phyloP scores from a whole-genome alignment of 345 rosid species.

The Euphorbia pulcherrima region DNA sequence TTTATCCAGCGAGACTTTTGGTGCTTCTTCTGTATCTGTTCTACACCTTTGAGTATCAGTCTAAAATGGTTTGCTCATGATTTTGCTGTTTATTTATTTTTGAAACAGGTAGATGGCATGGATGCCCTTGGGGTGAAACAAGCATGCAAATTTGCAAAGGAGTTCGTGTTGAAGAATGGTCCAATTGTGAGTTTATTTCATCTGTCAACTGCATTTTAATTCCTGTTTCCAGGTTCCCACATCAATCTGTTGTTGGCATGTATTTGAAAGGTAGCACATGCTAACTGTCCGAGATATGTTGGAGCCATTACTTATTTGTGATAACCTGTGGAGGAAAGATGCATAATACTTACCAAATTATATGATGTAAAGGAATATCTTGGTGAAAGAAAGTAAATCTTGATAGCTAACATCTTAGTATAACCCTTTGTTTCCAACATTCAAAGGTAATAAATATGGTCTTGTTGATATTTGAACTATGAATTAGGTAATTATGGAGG shows the following conservation, averaged over 20 bases:
- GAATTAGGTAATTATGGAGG: neutral
- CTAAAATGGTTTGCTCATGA: neutral
- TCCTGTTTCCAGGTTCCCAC: neutral
- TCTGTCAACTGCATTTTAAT: neutral
- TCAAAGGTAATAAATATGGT: neutral
- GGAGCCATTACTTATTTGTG: neutral
- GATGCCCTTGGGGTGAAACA: conserved; percentile 96
- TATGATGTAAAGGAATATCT: neutral
- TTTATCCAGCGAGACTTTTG: neutral
- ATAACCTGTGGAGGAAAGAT: neutral
- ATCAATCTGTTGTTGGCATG: neutral
- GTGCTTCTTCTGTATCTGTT: neutral
- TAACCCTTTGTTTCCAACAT: neutral
- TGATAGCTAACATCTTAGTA: neutral
- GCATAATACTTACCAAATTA: neutral
- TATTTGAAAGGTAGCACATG: neutral
- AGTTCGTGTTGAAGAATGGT: conserved; percentile 81
- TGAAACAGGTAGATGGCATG: conserved; percentile 89
- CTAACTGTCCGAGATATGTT: neutral
- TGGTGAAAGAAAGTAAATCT: neutral
- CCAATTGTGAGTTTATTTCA: conserved; percentile 65
- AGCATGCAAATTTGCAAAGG: conserved; percentile 94
- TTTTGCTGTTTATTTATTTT: neutral
- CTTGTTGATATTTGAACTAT: neutral
- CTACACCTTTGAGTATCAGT: neutral